Conservation (phyloP, 306 rosid species). For the Alnus glutinosa region DNA sequence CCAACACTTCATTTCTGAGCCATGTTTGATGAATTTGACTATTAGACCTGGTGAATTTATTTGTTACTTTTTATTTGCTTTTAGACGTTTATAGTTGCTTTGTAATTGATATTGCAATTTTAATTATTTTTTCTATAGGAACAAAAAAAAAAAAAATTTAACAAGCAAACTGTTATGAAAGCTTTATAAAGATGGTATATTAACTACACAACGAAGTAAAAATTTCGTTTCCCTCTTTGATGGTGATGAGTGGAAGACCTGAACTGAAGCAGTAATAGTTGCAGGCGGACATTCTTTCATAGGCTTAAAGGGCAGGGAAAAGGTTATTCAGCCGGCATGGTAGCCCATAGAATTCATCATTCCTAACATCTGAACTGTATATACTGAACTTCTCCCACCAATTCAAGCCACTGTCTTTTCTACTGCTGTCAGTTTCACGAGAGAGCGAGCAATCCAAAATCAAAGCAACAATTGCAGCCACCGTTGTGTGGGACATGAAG, state of each 20-base stretch:
- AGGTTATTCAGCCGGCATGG: constrained; percentile 55
- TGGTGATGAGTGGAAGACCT: background rate
- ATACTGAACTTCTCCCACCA: constrained; percentile 79
- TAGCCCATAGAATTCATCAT: constrained; percentile 66
- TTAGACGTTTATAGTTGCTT: too few species aligned
- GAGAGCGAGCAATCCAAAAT: constrained; percentile 58
- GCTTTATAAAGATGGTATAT: background rate
- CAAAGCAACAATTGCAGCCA: constrained; percentile 66
- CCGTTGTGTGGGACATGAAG: constrained; percentile 72
- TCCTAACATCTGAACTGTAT: constrained; percentile 59
- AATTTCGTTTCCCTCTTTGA: background rate
- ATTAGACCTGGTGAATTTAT: too few species aligned
- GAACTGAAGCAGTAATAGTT: background rate
- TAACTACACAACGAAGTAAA: background rate
- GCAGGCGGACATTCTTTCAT: background rate
- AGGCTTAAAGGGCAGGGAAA: constrained; percentile 48
- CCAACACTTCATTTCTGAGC: too few species aligned
- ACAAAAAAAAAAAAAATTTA: too few species aligned
- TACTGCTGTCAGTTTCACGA: constrained; percentile 40
- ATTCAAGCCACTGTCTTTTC: constrained; percentile 56
- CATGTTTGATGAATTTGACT: too few species aligned
- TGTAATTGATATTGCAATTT: too few species aligned
- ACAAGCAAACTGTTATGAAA: background rate
- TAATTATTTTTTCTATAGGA: background rate
- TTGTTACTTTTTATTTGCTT: too few species aligned